Base-by-base conservation (phyloP, 257 asterid species). In the Ballota nigra region DNA sequence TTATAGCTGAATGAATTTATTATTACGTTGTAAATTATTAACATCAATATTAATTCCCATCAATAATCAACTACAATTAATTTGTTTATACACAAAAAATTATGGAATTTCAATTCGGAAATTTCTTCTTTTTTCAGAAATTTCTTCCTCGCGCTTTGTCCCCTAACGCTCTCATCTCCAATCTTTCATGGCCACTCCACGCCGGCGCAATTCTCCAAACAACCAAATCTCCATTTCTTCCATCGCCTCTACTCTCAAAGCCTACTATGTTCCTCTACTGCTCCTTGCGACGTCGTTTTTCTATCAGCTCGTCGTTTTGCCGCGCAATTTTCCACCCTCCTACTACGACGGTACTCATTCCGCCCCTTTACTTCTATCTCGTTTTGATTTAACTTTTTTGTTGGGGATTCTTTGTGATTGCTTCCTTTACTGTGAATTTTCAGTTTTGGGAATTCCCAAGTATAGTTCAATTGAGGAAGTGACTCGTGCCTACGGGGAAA, bases 381-480 rank as follows among this genome's bases (percentile, higher is more conserved):
- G 8, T 36, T 29, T 18, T 41, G 4, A 7, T 5, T 63, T 24
- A 20, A 38, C 1, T 59, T 75, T 40, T 36, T n/a, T 28, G 74
- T 13, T 68, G 72, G 71, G 51, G 62, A 68, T 58, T 49, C 19
- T 67, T 57, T 24, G 12, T 23, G 8, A 6, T 63, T 38, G 29
- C 0, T 5, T 59, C 43, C 66, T 20, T 33, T 12, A 2, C 66
- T 58, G 12, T 62, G 49, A 71, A 71, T 70, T 78, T 78, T 60
- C 86, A 94, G 99, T 82, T 74, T 86, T 91, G 89, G 90, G 97
- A 60, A 83, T 91, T 66, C 84, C 78, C 18, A 74, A 66, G 81
- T 85, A 81, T 73, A 89, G 97, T 75, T 81, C 98, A 55, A 73
- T 81, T 43, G 96, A 91, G 29, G 94, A 85, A 78, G 96, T 93